These are phyloP conservation scores for Warburgia ugandensis DNA, from an alignment of 164 flowering plant species.

Conservation along the genomic window DNA sequence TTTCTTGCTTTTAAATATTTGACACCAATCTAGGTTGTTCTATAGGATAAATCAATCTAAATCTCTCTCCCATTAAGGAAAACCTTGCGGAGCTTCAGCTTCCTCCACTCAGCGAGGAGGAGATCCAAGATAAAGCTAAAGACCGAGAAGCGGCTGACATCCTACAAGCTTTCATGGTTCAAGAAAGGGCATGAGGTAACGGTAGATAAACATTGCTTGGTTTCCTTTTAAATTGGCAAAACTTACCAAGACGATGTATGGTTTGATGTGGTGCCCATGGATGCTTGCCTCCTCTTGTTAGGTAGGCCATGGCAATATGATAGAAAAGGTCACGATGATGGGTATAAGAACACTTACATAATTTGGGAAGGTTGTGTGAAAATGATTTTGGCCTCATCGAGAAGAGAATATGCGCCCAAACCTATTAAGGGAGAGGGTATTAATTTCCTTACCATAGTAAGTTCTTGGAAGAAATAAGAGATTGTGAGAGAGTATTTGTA, in stretches of 20 bases:
- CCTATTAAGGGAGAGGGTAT: background rate
- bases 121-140: background rate
- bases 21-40: too few relatives aligned
- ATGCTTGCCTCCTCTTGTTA: background rate
- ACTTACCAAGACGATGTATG: background rate
- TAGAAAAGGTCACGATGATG: background rate
- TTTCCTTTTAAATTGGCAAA: background rate
- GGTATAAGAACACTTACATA: background rate
- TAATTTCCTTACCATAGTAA: background rate
- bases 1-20: too few relatives aligned
- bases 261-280: background rate
- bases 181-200: background rate
- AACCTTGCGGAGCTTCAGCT: too few relatives aligned
- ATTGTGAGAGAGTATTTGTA: background rate
- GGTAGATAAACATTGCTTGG: background rate
- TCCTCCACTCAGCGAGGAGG: background rate
- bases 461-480: background rate
- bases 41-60: too few relatives aligned
- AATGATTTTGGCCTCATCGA: background rate
- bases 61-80: too few relatives aligned
- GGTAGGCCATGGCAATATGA: background rate
- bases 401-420: background rate
- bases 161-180: too few relatives aligned
- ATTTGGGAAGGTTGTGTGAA: background rate
- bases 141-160: background rate